phyloP scores from a whole-genome alignment of 106 monocot genomes.

The Narthecium ossifragum region DNA sequence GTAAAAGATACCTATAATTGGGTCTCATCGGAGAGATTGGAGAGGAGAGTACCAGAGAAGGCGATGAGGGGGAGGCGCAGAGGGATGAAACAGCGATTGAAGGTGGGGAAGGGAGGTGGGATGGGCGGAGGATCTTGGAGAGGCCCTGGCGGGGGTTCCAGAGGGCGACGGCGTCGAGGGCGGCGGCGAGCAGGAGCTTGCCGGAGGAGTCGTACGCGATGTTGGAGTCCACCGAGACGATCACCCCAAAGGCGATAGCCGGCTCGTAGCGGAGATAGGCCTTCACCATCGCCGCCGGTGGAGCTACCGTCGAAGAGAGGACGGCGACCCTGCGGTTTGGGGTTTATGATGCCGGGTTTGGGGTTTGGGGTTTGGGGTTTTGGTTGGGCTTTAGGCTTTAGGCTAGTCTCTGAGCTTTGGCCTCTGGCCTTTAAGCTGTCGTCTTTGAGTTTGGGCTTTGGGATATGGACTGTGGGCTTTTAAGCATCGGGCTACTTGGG shows the following conservation, averaged over 20 bases:
- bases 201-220: constrained; percentile 69
- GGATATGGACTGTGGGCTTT: too few relatives aligned
- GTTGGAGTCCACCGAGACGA: constrained; percentile 74
- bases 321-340: too few relatives aligned
- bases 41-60: constrained; percentile 5
- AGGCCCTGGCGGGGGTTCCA: constrained; percentile 60
- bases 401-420: too few relatives aligned
- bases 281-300: constrained; percentile 63
- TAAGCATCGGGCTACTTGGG: too few relatives aligned
- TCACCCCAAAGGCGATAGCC: constrained; percentile 63
- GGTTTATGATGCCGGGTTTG: too few relatives aligned
- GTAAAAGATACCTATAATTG: too few relatives aligned
- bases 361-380: too few relatives aligned
- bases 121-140: constrained; percentile 31
- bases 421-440: too few relatives aligned
- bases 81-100: constrained; percentile 24
- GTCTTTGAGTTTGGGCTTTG: too few relatives aligned
- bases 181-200: constrained; percentile 60
- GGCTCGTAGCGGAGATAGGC: constrained; percentile 89
- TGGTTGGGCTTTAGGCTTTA: too few relatives aligned
- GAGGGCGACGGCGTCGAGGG: constrained; percentile 61
- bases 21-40: background rate
- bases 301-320: too few relatives aligned
- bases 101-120: constrained; percentile 24
- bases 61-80: constrained; percentile 8